Conservation (phyloP, 371 early-diverging fungal species). For the Rhizoclosmatium hyalinum region DNA sequence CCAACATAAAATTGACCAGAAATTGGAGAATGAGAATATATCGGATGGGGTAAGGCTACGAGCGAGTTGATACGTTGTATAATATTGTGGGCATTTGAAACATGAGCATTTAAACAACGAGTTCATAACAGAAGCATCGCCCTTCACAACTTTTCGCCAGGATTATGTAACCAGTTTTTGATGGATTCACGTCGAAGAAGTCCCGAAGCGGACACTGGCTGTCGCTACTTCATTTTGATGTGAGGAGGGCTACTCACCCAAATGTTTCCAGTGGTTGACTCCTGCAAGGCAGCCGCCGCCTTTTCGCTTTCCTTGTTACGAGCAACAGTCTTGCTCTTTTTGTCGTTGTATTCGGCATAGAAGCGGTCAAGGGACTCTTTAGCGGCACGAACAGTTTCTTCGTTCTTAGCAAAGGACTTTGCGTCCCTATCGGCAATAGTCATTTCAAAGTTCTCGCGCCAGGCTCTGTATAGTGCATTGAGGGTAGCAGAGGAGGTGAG, state of each 20-base stretch:
- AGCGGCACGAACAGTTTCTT: slow-evolving; percentile 74
- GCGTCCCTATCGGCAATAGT: slow-evolving; percentile 81
- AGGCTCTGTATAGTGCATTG: slow-evolving; percentile 62
- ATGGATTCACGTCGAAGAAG: too few relatives aligned
- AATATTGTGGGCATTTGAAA: too few relatives aligned
- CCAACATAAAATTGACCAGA: background rate
- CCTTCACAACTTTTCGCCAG: too few relatives aligned
- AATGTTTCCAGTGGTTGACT: slow-evolving; percentile 41
- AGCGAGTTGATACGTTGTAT: too few relatives aligned
- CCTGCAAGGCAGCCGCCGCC: slow-evolving; percentile 33
- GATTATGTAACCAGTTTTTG: too few relatives aligned
- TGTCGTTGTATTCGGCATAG: slow-evolving; percentile 94
- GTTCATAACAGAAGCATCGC: too few relatives aligned
- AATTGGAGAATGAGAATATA: too few relatives aligned
- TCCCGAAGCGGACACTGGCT: too few relatives aligned
- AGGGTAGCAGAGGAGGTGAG: background rate
- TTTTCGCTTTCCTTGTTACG: slow-evolving; percentile 67
- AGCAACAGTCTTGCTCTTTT: slow-evolving; percentile 77
- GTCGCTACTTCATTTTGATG: background rate
- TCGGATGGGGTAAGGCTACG: too few relatives aligned
- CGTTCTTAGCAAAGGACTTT: slow-evolving; percentile 69
- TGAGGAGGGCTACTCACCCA: slow-evolving; percentile 40
- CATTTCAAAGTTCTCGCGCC: slow-evolving; percentile 79
- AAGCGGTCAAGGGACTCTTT: slow-evolving; percentile 87
- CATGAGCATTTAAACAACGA: too few relatives aligned